Evolutionary conservation across 371 early-diverging fungal species (phyloP), one percentile per base, ranked within the genome.

Genomic region (Basidiobolus meristosporus): DNA sequence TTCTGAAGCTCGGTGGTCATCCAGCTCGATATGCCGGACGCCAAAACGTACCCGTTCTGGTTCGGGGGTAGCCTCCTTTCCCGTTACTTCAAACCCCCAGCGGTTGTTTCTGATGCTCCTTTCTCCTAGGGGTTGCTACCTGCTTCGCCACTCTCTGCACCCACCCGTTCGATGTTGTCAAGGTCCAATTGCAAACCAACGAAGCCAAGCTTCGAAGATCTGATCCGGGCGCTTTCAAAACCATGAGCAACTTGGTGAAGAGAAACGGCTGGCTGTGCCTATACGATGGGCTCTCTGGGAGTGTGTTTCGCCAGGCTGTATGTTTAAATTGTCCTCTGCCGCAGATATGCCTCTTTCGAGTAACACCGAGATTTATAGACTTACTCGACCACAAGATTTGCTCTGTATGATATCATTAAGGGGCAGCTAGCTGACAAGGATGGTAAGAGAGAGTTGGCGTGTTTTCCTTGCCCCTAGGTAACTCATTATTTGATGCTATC

Each of bases 91-190:
- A 21, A 21, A 14, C 12, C 7, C 4, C 12, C 11, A 21, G 26
- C 4, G 2, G 3, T 15, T 28, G 2, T 23, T 12, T 6, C 26
- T n/a, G 11, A 7, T 36, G 14, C 42, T 6, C n/a, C 11, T 42
- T 22, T 23, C 10, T 21, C 26, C 9, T 9, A 46, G 51, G 39
- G 10, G 43, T 35, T 0, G 44, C 34, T 40, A 40, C 45, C 21
- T 38, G 32, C 17, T 31, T 28, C 31, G 43, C 52, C 1, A 37
- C 44, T 3, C 31, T 47, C n/a, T 44, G 44, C 31, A 51, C 83
- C 0, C 87, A 89, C 40, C 90, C 90, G 0, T 71, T 87, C 26
- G 90, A 90, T 57, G 61, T 83, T 42, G 60, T 83, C 37, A 87
- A 89, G 53, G 83, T 89, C 19, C 70, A 87, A 12, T 52, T 88